Base-by-base conservation (phyloP, 768 basidiomycete genomes). In the Lactarius hengduanensis region DNA sequence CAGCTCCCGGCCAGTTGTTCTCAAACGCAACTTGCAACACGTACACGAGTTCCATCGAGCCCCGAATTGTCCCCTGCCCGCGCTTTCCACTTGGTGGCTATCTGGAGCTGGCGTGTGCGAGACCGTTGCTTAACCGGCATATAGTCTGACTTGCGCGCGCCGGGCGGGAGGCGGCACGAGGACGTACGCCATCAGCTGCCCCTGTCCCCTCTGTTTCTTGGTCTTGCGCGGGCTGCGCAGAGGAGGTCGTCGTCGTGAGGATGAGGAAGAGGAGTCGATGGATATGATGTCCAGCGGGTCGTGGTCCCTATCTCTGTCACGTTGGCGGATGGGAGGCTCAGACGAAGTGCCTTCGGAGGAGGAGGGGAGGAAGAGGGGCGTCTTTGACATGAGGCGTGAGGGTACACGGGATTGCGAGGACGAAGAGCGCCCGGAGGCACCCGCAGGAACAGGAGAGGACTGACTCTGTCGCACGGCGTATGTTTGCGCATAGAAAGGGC, bases 1-100 rank as follows among this genome's bases (percentile, higher is more conserved):
- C 26, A 11, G 47, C 15, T 22, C 32, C 30, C 10, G n/a, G 28
- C 16, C 30, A 45, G 20, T 69, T 67, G 10, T 57, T 66, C 20
- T 41, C 61, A 38, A 69, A 67, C 18, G 65, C 58, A 22, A 43
- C 53, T n/a, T 64, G 60, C 18, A 63, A 65, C 2, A 43, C 65
- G 3, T 43, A 28, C 9, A 55, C 57, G 55, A 63, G 69, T 1
- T 20, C 54, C 1, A 8, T n/a, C 22, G 61, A 8, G 18, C n/a
- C 66, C 47, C 16, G 54, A 18, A 8, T 67, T 59, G 22, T 63
- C 41, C 38, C 59, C 64, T 1, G 45, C 57, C 3, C 30, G 47
- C 10, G n/a, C 2, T 20, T 62, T 28, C 0, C 13, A 22, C 13
- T 53, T 62, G 11, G n/a, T 22, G 6, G 16, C 3, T 2, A 16